Evolutionary conservation across 2,329 filamentous ascomycete genomes (phyloP).

Genomic region (Thelonectria olida): DNA sequence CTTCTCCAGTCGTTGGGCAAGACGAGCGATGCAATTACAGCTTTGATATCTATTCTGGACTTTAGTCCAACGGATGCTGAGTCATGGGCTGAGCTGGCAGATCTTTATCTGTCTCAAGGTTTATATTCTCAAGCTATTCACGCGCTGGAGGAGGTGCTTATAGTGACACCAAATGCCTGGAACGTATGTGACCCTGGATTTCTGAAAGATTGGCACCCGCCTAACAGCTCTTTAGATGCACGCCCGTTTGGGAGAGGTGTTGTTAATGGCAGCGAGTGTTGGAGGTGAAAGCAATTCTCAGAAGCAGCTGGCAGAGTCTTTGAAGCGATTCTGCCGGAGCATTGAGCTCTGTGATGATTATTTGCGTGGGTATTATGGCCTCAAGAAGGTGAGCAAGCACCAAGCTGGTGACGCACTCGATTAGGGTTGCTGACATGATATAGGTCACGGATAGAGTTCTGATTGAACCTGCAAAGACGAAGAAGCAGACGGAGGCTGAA

Average conservation of each 20-base stretch:
- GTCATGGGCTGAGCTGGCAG: slow-evolving; percentile 90
- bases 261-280: slow-evolving; percentile 73
- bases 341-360: slow-evolving; percentile 95
- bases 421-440: slow-evolving; percentile 10
- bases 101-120: slow-evolving; percentile 84
- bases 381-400: slow-evolving; percentile 73
- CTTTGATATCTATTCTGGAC: slow-evolving; percentile 79
- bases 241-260: slow-evolving; percentile 84
- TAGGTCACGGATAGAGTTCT: slow-evolving; percentile 63
- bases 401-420: not conserved
- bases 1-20: slow-evolving; percentile 79
- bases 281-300: slow-evolving; percentile 51
- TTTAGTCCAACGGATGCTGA: slow-evolving; percentile 90
- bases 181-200: slow-evolving; percentile 69
- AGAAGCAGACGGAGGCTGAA: slow-evolving; percentile 58
- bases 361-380: slow-evolving; percentile 88
- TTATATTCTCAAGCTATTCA: slow-evolving; percentile 86
- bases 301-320: slow-evolving; percentile 72
- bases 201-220: slow-evolving; percentile 5
- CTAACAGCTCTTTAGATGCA: slow-evolving; percentile 71
- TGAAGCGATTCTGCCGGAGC: slow-evolving; percentile 88
- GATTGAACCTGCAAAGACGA: slow-evolving; percentile 50
- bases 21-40: slow-evolving; percentile 75
- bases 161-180: slow-evolving; percentile 92
- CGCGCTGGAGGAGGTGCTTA: slow-evolving; percentile 87